Evolutionary conservation across 176 grass and related monocot species (phyloP).

Genomic region (Lolium rigidum): DNA sequence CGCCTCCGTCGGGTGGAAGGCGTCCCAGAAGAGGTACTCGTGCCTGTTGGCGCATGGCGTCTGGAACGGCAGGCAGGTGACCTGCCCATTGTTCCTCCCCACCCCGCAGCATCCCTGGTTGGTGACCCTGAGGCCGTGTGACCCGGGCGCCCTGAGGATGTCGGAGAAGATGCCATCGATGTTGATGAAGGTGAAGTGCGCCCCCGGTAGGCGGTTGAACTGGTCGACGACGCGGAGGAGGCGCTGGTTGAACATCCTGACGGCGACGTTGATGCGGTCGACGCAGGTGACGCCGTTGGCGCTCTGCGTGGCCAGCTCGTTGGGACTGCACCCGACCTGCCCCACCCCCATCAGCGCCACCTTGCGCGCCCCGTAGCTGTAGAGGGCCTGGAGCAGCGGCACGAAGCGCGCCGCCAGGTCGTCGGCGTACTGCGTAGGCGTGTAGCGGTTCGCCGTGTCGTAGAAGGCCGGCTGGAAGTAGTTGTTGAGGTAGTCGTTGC

Average conservation of each 20-base stretch:
- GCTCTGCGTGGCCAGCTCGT: constrained; percentile 77
- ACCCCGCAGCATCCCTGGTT: constrained; percentile 84
- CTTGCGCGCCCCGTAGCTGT: constrained; percentile 80
- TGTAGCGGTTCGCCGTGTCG: constrained; percentile 64
- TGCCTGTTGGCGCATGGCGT: constrained; percentile 65
- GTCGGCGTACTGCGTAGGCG: constrained; percentile 72
- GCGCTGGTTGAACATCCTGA: constrained; percentile 74
- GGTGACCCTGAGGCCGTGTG: constrained; percentile 61
- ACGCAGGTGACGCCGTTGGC: constrained; percentile 66
- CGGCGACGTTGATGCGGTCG: constrained; percentile 64
- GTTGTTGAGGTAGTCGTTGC: constrained; percentile 99
- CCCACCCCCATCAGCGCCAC: constrained; percentile 81
- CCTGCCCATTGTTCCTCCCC: constrained; percentile 96
- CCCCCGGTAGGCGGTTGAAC: constrained; percentile 73
- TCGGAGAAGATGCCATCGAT: constrained; percentile 69
- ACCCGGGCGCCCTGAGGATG: constrained; percentile 47
- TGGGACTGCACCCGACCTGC: constrained; percentile 86
- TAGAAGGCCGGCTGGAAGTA: constrained; percentile 95
- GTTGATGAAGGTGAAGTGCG: constrained; percentile 85
- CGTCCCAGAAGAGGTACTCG: constrained; percentile 95
- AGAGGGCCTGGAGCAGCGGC: constrained; percentile 57
- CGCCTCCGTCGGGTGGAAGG: constrained; percentile 88
- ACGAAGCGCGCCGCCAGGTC: constrained; percentile 57
- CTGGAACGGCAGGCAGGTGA: constrained; percentile 91
- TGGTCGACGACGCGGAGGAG: constrained; percentile 54